A percentile compares a stretch with the other conserved stretches of the same genome.
Evolutionary conservation across 2,329 filamentous ascomycete species (phyloP).

Genomic region (Didymella glomerata): DNA sequence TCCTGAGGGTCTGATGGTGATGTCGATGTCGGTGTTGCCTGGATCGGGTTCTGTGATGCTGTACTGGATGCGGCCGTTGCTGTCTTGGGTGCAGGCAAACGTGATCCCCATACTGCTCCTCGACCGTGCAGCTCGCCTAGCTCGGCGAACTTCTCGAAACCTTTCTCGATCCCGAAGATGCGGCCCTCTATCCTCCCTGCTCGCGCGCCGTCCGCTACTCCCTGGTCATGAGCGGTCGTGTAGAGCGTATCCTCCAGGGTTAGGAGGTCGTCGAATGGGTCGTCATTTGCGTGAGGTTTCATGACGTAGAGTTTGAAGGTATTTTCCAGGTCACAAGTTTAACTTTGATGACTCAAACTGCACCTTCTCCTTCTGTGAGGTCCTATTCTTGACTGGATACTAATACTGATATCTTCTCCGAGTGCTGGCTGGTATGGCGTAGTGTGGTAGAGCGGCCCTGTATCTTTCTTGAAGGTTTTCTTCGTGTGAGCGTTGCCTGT

Average conservation of each 20-base stretch:
- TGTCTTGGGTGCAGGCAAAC: constrained; percentile 58
- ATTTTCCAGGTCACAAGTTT: too few relatives aligned
- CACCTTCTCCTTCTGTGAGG: too few relatives aligned
- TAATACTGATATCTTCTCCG: too few relatives aligned
- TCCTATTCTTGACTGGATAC: too few relatives aligned
- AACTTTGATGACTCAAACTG: too few relatives aligned
- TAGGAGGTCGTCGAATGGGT: constrained; percentile 66
- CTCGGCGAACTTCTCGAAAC: constrained; percentile 89
- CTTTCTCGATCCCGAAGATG: constrained; percentile 88
- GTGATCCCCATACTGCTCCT: constrained; percentile 82
- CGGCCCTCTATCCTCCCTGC: constrained; percentile 88
- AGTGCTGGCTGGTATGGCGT: too few relatives aligned
- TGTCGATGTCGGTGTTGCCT: neutral
- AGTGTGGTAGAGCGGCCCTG: too few relatives aligned
- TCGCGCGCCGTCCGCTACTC: constrained; percentile 75
- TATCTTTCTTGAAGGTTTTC: too few relatives aligned
- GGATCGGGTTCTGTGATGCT: neutral
- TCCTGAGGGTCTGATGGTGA: neutral
- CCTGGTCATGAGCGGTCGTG: constrained; percentile 79
- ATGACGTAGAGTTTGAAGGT: constrained; percentile 1
- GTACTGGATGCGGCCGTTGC: neutral
- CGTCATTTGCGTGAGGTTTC: constrained; percentile 31
- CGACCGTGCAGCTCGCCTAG: constrained; percentile 81
- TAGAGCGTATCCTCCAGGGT: constrained; percentile 77
- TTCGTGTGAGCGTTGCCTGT: too few relatives aligned